Evolutionary conservation across 1,139 yeast species (phyloP).

Genomic region (Yarrowia galli): DNA sequence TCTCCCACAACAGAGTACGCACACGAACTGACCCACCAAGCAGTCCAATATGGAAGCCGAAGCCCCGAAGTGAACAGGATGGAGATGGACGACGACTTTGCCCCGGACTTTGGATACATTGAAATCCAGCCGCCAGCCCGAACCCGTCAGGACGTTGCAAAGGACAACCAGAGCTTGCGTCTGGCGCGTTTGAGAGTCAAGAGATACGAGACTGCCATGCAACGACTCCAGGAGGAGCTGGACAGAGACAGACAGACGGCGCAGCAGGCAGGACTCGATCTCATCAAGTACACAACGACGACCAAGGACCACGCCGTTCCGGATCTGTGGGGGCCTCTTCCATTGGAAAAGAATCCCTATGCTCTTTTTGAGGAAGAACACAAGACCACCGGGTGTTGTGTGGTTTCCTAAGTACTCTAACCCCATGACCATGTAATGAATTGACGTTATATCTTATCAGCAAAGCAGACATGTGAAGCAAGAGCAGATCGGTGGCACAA

Average conservation of each 20-base stretch:
- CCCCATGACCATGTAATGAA: neutral
- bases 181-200: conserved; percentile 1
- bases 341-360: conserved; percentile 8
- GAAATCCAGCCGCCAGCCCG: conserved; percentile 17
- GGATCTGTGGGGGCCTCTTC: conserved; percentile 26
- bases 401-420: neutral
- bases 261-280: conserved; percentile 1
- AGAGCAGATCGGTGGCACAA: too few relatives aligned
- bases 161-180: conserved; percentile 3
- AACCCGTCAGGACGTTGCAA: neutral
- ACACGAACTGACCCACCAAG: conserved; percentile 15
- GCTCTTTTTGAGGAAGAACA: conserved; percentile 3
- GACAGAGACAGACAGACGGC: conserved; percentile 21
- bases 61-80: neutral
- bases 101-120: conserved; percentile 11
- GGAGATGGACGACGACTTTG: conserved; percentile 17
- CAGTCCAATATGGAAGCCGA: conserved; percentile 7
- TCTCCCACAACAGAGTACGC: conserved; percentile 30
- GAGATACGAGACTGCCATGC: conserved; percentile 11
- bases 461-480: neutral
- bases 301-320: conserved; percentile 15
- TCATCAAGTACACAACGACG: conserved; percentile 9
- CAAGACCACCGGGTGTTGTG: conserved; percentile 9
- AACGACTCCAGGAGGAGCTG: conserved; percentile 10
- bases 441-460: neutral